Evolutionary conservation across 2,329 filamentous ascomycete species (phyloP), one percentile per base, ranked within the genome.

Genomic region (Shiraia bambusicola): DNA sequence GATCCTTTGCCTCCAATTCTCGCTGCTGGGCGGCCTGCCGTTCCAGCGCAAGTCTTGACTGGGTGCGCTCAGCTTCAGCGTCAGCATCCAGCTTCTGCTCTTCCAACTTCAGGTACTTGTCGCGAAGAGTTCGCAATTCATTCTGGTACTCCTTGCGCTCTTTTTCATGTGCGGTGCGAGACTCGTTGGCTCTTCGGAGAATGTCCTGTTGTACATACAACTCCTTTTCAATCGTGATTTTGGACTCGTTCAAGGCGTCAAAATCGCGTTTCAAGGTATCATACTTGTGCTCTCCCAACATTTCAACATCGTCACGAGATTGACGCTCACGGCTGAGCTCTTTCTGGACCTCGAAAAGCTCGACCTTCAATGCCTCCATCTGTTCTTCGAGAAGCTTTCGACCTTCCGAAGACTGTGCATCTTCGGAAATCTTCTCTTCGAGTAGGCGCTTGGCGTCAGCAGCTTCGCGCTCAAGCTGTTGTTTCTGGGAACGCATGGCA

Each of bases 181-280:
- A 86, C 66, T 95, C 90, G 53, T 86, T 88, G 9, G 90, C 88
- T 40, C 92, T 83, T 27, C 93, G 83, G 32, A 96, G 79, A 9
- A 88, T 87, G 63, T 98, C 92, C 67, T 96, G 91, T 63, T 97
- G 92, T 4, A 88, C 86, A 65, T 97, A 97, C 66, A 98, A 84
- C 69, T 97, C 92, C 68, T 96, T 97, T 69, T 98, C 92, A 50
- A 98, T 95, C 33, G 84, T 95, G 58, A 96, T 95, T 69, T 98
- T 98, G 19, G 89, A 85, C 50, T 96, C 90, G 58, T 95, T 95
- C 25, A 97, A 77, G 25, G 82, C 81, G 35, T 94, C 85, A 56
- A 84, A 95, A 52, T 97, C 90, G 17, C 91, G 84, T 63, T 91
- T 85, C 46, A 98, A 76, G 36, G 85, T 82, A 31, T 87, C 77